Base-by-base conservation (phyloP, 306 rosid genomes). In the Cicer yamashitae region DNA sequence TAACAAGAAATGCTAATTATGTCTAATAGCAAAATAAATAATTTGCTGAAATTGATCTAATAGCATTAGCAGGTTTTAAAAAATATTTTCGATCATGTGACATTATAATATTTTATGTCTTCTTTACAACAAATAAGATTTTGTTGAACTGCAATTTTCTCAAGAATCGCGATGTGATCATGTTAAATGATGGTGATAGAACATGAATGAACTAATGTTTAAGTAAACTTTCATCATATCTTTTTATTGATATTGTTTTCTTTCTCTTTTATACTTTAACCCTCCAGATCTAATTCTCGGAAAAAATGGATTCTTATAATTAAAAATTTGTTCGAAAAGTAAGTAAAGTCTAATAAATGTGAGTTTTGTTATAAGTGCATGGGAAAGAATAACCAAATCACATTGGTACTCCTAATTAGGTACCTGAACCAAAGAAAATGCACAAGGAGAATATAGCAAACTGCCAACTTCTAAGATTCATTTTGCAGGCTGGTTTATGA, bases 381-480 rank as follows among this genome's bases (percentile, higher is more conserved):
- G 66, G 15, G 45, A 25, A 50, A 25, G 51, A 51, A 68, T 30
- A 48, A 14, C 15, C 6, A 48, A 48, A 37, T 41, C 10, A 57
- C 43, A n/a, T n/a, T 57, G 40, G 12, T 59, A 40, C 34, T 22
- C 73, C 25, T 74, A 38, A 8, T 47, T 57, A 47, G 65, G 2
- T 61, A 94, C 96, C 98, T 87, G 98, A 84, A 81, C 70, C 79
- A 82, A 84, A 76, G 81, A 90, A 70, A 51, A 89, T 68, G 70
- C 69, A 85, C 59, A 84, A 43, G 86, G 72, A 83, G 78, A 87
- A 75, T 7, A 91, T 63, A 30, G 82, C 76, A 15, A 88, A 77
- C 74, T 67, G 76, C 79, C 84, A 67, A 70, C 59, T 67, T 82
- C 82, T 50, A 52, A 75, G 57, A 75, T 81, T 88, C 96, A 91